Percentiles rank a stretch among this genome's conserved stretches.
phyloP scores from a whole-genome alignment of 2,329 filamentous ascomycete species.

The Berkeleyomyces basicola region DNA sequence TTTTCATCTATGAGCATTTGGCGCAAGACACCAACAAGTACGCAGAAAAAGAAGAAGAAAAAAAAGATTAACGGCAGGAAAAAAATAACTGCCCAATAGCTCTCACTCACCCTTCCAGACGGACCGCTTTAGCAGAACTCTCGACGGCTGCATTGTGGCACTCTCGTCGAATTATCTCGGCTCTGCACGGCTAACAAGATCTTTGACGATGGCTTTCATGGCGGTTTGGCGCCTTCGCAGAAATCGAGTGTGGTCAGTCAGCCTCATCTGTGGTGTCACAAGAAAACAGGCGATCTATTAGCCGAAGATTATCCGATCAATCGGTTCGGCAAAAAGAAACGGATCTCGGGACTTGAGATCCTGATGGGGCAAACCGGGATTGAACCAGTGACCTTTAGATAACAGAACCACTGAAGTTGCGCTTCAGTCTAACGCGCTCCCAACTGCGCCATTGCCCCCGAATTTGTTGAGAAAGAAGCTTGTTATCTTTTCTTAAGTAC shows the following conservation, averaged over 20 bases:
- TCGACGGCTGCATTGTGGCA: conserved; percentile 47
- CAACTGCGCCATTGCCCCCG: conserved; percentile 12
- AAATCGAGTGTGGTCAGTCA: not conserved
- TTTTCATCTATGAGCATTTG: not conserved
- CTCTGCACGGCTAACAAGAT: not conserved
- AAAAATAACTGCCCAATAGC: not conserved
- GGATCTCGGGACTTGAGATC: too few relatives aligned
- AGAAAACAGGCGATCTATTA: not conserved
- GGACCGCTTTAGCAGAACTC: conserved; percentile 53
- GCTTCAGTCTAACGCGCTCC: conserved; percentile 13
- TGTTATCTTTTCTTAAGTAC: not conserved
- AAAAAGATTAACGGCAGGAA: not conserved
- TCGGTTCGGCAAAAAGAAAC: not conserved
- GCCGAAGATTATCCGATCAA: not conserved
- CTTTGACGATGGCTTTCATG: not conserved
- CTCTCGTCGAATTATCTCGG: not conserved
- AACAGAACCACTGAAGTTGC: conserved; percentile 8
- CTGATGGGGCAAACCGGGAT: conserved; percentile 9
- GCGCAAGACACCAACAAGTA: not conserved
- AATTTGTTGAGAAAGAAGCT: not conserved
- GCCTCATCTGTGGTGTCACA: not conserved
- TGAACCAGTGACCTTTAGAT: conserved; percentile 12
- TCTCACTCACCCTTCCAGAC: conserved; percentile 63
- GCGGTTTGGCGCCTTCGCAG: not conserved
- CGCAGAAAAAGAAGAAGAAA: not conserved